Evolutionary conservation across 2,329 filamentous ascomycete genomes (phyloP).

Genomic region (Colletotrichum sp.): DNA sequence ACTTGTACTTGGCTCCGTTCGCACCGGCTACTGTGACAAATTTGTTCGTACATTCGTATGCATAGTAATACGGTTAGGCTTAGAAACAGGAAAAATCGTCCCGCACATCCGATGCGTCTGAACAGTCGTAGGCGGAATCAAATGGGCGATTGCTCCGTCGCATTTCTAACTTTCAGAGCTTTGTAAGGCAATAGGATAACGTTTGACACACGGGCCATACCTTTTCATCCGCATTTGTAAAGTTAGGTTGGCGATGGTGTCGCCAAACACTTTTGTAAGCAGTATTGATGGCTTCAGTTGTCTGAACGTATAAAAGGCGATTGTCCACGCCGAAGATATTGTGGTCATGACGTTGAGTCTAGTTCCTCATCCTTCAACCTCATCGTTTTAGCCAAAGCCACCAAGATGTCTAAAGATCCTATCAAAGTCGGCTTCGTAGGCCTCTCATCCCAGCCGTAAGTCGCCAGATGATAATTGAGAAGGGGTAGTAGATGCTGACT

Average conservation of each 20-base stretch:
- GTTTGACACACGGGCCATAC: not conserved
- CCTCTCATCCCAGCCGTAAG: not conserved
- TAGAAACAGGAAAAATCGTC: not conserved
- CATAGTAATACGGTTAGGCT: not conserved
- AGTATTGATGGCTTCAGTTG: not conserved
- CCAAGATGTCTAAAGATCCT: not conserved
- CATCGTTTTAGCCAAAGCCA: not conserved
- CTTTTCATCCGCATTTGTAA: not conserved
- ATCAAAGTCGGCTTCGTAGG: not conserved
- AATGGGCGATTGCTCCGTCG: not conserved
- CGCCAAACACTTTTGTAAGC: not conserved
- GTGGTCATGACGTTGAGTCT: accelerated
- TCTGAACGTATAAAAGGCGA: not conserved
- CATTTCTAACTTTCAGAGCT: not conserved
- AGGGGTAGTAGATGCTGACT: not conserved
- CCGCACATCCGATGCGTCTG: not conserved
- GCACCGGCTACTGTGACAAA: not conserved
- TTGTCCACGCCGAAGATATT: not conserved
- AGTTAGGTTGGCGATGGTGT: not conserved
- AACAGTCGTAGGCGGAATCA: not conserved
- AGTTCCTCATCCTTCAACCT: not conserved
- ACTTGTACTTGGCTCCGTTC: not conserved
- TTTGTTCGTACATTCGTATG: not conserved
- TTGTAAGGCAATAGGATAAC: not conserved
- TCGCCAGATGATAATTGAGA: not conserved